Base-by-base conservation (phyloP, 1,284 basidiomycete genomes). In the Tilletia horrida region DNA sequence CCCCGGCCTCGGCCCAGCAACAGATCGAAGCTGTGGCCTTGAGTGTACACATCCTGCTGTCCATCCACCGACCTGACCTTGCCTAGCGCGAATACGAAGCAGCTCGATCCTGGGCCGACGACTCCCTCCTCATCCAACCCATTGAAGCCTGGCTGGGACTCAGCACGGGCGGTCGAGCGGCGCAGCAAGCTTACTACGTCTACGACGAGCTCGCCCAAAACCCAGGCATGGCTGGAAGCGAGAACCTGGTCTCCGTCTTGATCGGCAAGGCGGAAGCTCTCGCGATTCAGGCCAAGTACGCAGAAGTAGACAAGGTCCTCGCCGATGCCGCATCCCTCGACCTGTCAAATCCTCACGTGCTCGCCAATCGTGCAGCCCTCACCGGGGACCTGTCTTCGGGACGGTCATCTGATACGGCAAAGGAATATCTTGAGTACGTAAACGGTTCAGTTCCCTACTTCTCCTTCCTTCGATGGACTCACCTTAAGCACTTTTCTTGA, bases 111-210 rank as follows among this genome's bases (percentile, higher is more conserved):
- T 77, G 77, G 79, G 77, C 77, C 1, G 79, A 81, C 63, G 80
- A 81, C 63, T 73, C 77, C 11, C 65, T 81, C 18, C 72, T 81
- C 16, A 79, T 81, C 50, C 76, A 77, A 65, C 72, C 79, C 31
- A 77, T 81, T 67, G 80, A 81, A 66, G 80, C 80, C 1, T 79
- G 76, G 76, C 71, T 81, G 21, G 80, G 78, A 3, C 69, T 81
- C 1, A 69, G 70, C 44, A 69, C 71, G 29, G 80, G 80, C 18
- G 80, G 80, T 0, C 66, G 79, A 0, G 42, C 72, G n/a, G 74
- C 79, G 1, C 80, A 81, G 44, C 80, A 81, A 59, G 79, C 80
- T 0, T 81, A 76, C 68, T 81, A 81, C 62, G 79, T 81, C 2
- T 81, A 77, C 67, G 80, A 81, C 57, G 80, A 81, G 68, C 63